phyloP scores from a whole-genome alignment of 148 eudicot genomes.

The Rhododendron mucronatum region DNA sequence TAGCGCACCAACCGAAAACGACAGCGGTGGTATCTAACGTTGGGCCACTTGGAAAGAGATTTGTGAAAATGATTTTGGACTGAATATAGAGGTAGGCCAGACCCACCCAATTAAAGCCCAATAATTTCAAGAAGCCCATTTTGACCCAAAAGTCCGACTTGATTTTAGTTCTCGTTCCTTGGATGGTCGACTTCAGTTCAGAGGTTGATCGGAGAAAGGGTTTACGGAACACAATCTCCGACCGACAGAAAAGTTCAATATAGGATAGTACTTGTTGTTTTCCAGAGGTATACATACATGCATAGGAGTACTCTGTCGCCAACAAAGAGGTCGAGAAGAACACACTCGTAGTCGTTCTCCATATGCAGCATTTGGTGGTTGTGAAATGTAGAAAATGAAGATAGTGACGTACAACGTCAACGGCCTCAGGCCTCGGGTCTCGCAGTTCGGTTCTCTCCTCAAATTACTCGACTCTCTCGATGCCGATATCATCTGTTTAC shows the following conservation, averaged over 20 bases:
- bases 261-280: neutral
- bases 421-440: constrained; percentile 76
- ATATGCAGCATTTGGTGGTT: neutral
- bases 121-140: no score
- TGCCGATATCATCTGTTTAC: constrained; percentile 90
- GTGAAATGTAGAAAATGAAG: constrained; percentile 44
- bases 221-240: neutral
- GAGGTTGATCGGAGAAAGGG: neutral
- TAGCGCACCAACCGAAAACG: neutral
- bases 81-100: no score
- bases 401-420: constrained; percentile 93
- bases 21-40: neutral
- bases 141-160: no score
- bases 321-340: neutral
- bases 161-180: neutral
- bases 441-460: constrained; percentile 84
- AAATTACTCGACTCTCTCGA: constrained; percentile 76
- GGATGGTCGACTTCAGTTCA: neutral
- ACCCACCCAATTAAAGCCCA: no score
- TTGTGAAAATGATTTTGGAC: no score
- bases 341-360: neutral
- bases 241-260: no score
- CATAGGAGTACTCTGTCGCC: neutral
- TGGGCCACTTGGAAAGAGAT: no score
- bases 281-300: neutral